These are phyloP conservation scores for Solanum appendiculatum DNA, from an alignment of 257 asterid species.

Conservation along the genomic window DNA sequence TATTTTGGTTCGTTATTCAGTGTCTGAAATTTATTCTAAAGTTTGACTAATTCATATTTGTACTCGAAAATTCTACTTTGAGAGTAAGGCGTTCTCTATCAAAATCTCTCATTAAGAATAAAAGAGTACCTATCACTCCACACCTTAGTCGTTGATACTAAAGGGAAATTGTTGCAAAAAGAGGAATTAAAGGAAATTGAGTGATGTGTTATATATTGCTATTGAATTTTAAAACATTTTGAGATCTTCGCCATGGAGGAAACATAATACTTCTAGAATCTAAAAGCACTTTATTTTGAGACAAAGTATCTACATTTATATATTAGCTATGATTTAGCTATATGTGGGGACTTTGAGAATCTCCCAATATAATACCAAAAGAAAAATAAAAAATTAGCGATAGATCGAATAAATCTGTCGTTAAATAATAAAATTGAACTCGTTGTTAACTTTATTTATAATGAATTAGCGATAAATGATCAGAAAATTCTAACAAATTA, in stretches of 20 bases:
- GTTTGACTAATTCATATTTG: rapidly evolving
- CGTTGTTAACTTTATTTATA: background rate
- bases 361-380: background rate
- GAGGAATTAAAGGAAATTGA: background rate
- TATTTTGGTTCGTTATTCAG: background rate
- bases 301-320: background rate
- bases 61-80: background rate
- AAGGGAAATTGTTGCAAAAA: background rate
- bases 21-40: background rate
- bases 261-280: background rate
- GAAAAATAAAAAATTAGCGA: background rate
- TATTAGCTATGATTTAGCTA: background rate
- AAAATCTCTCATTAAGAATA: background rate
- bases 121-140: rapidly evolving
- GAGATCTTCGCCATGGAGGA: background rate
- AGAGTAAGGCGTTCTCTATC: background rate
- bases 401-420: rapidly evolving
- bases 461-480: background rate
- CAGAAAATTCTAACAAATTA: background rate
- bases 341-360: background rate
- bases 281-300: background rate
- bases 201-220: background rate
- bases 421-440: background rate
- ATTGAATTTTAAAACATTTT: background rate
- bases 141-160: background rate